Conservation (phyloP, 768 basidiomycete genomes). For the Podaxis rugospora region DNA sequence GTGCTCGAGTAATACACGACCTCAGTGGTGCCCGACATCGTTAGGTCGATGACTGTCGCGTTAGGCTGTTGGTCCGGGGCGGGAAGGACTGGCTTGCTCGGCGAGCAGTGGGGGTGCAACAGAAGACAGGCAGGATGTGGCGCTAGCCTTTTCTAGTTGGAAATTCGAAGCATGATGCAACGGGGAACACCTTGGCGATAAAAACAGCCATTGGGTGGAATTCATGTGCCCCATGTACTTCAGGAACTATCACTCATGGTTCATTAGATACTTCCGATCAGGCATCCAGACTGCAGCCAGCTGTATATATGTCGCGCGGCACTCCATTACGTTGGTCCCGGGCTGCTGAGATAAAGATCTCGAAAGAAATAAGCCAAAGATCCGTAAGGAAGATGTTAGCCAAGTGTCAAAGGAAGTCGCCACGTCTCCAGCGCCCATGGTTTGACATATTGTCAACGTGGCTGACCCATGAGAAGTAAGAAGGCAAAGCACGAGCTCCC, state of each 20-base stretch:
- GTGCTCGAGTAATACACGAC: constrained; percentile 10
- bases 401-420: too few relatives aligned
- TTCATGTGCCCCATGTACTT: constrained; percentile 13
- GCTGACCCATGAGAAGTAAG: too few relatives aligned
- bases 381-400: too few relatives aligned
- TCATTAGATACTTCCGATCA: not conserved
- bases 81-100: not conserved
- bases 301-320: too few relatives aligned
- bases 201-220: not conserved
- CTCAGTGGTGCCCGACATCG: constrained; percentile 2
- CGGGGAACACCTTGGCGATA: not conserved
- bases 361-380: too few relatives aligned
- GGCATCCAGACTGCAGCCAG: not conserved
- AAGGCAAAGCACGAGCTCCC: too few relatives aligned
- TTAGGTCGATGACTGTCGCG: not conserved
- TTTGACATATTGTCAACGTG: too few relatives aligned
- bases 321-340: too few relatives aligned
- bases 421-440: too few relatives aligned
- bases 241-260: not conserved
- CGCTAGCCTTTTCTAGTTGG: not conserved
- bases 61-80: not conserved
- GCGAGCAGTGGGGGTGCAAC: constrained; percentile 1
- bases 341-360: too few relatives aligned
- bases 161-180: not conserved
- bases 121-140: not conserved